These are phyloP conservation scores for Calonectria multiphialidica DNA, from an alignment of 2,329 filamentous ascomycete species.

Conservation along the genomic window DNA sequence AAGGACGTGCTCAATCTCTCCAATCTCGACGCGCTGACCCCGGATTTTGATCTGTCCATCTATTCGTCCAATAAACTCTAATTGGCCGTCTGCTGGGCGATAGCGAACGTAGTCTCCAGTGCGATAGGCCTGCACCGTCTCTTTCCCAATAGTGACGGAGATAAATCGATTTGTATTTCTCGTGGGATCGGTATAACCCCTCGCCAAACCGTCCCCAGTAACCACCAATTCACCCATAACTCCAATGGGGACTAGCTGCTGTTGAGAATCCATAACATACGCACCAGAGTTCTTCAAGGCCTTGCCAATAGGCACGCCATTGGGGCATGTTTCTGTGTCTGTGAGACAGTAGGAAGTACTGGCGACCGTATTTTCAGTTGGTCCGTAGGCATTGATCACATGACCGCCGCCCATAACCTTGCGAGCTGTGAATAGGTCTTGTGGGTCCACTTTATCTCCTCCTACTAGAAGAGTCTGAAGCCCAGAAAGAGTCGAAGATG, in stretches of 20 bases:
- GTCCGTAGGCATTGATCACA: not conserved
- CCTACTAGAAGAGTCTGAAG: not conserved
- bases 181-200: not conserved
- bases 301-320: not conserved
- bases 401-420: not conserved
- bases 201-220: not conserved
- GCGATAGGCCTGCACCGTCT: not conserved
- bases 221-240: not conserved
- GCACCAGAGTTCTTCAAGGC: not conserved
- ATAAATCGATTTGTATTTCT: not conserved
- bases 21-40: slow-evolving; percentile 40
- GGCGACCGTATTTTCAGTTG: not conserved
- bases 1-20: slow-evolving; percentile 44
- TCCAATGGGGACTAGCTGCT: not conserved
- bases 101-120: not conserved
- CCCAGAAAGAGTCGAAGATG: accelerated
- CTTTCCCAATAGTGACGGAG: not conserved
- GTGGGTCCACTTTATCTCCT: not conserved
- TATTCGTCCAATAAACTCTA: not conserved
- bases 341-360: not conserved
- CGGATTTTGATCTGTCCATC: slow-evolving; percentile 48
- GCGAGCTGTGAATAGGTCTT: not conserved
- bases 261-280: not conserved
- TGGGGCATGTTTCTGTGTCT: not conserved
- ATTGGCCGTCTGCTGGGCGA: not conserved